These are phyloP conservation scores for Ambrosiella xylebori DNA, from an alignment of 2,329 filamentous ascomycete genomes.

Conservation along the genomic window DNA sequence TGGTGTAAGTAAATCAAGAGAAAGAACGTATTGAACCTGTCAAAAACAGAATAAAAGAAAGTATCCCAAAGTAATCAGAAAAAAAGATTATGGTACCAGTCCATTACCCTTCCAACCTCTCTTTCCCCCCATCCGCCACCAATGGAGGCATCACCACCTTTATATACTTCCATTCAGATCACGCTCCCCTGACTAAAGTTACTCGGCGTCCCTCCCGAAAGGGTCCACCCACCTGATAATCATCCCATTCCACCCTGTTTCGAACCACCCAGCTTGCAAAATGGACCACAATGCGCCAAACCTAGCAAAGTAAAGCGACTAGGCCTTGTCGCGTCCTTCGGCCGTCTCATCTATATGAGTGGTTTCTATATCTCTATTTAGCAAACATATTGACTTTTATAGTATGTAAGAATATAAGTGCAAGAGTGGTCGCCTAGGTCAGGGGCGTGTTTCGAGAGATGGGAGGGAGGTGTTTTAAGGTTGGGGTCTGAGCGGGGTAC, in stretches of 20 bases:
- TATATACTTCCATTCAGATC: background rate
- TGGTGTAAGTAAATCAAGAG: slow-evolving; percentile 5
- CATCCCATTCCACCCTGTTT: background rate
- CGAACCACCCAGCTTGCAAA: background rate
- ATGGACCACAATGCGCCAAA: background rate
- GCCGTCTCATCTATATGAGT: no score
- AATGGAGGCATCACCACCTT: background rate
- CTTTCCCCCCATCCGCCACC: background rate
- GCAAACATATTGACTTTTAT: no score
- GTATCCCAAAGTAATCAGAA: slow-evolving; percentile 5
- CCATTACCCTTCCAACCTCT: slow-evolving; percentile 4
- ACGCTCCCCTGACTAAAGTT: no score
- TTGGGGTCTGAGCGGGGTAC: background rate
- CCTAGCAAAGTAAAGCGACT: no score
- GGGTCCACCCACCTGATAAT: background rate
- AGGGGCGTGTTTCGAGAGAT: no score
- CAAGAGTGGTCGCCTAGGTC: no score
- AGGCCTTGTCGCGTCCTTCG: no score
- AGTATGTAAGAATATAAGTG: no score
- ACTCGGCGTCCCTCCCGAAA: no score
- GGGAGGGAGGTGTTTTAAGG: background rate
- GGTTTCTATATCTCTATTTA: no score
- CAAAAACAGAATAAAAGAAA: slow-evolving; percentile 7
- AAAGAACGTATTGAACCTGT: slow-evolving; percentile 4
- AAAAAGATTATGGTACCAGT: slow-evolving; percentile 11